phyloP scores from a whole-genome alignment of 768 basidiomycete genomes.

The Boletus insuetus region DNA sequence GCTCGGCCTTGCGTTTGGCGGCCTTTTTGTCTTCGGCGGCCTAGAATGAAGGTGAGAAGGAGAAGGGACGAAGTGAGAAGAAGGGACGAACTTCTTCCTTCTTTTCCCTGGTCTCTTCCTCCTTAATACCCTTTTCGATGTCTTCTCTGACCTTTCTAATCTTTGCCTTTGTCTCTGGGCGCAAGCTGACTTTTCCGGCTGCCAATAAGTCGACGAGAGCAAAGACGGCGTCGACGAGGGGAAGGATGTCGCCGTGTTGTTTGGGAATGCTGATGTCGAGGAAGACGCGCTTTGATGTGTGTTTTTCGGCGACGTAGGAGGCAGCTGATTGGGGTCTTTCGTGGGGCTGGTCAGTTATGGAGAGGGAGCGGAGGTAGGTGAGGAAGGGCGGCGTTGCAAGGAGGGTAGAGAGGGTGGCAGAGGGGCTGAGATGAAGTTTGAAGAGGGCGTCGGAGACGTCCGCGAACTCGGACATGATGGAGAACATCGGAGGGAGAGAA shows the following conservation, averaged over 20 bases:
- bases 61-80: not conserved
- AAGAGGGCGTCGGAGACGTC: slow-evolving; percentile 80
- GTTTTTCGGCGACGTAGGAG: slow-evolving; percentile 38
- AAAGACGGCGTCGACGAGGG: slow-evolving; percentile 68
- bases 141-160: slow-evolving; percentile 72
- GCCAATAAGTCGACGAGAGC: slow-evolving; percentile 68
- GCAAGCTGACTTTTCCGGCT: slow-evolving; percentile 47
- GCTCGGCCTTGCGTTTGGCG: slow-evolving; percentile 69
- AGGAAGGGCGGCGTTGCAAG: slow-evolving; percentile 63
- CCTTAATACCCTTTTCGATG: slow-evolving; percentile 63
- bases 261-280: slow-evolving; percentile 58
- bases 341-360: slow-evolving; percentile 86
- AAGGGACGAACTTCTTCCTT: slow-evolving; percentile 57
- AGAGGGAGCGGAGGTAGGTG: slow-evolving; percentile 82
- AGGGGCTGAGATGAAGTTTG: slow-evolving; percentile 42
- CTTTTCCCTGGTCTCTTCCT: slow-evolving; percentile 64
- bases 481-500: slow-evolving; percentile 55
- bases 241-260: slow-evolving; percentile 44
- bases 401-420: slow-evolving; percentile 50
- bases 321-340: slow-evolving; percentile 58
- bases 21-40: slow-evolving; percentile 66
- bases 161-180: slow-evolving; percentile 82
- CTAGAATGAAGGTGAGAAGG: slow-evolving; percentile 24
- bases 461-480: slow-evolving; percentile 86
- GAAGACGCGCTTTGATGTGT: slow-evolving; percentile 69